Evolutionary conservation across 2,329 filamentous ascomycete species (phyloP).

Genomic region (Trichoderma afroharzianum): DNA sequence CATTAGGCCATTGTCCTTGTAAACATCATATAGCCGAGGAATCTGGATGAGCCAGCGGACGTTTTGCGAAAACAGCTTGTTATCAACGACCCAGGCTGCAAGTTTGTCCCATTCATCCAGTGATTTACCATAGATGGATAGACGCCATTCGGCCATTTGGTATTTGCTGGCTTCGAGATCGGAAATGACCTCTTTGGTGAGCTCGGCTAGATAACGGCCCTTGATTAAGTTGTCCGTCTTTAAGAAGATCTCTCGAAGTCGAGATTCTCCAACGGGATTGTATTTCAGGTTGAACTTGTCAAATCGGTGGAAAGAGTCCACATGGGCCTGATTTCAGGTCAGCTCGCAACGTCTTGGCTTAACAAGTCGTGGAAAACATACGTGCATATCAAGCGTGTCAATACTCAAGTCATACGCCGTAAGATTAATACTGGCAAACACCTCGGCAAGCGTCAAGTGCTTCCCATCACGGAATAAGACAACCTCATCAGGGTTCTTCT

Average conservation of each 20-base stretch:
- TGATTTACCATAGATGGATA: conserved; percentile 91
- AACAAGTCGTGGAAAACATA: conserved; percentile 41
- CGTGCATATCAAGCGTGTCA: conserved; percentile 98
- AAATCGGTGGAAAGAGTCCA: conserved; percentile 96
- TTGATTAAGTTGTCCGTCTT: conserved; percentile 99
- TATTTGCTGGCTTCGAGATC: conserved; percentile 99
- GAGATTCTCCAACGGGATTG: conserved; percentile 93
- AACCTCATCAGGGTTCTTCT: conserved; percentile 91
- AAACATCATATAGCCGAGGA: conserved; percentile 90
- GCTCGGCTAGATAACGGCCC: conserved; percentile 91
- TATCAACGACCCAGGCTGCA: conserved; percentile 99
- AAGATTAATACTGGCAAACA: conserved; percentile 95
- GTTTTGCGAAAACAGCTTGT: conserved; percentile 97
- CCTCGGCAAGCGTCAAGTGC: conserved; percentile 83
- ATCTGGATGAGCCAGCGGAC: conserved; percentile 97
- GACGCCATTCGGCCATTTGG: conserved; percentile 99
- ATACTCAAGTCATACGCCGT: conserved; percentile 98
- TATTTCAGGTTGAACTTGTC: conserved; percentile 99
- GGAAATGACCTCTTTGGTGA: conserved; percentile 95
- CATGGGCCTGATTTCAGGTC: conserved; percentile 65
- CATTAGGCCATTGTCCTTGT: conserved; percentile 85
- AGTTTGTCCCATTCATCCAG: conserved; percentile 97
- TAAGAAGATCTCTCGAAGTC: conserved; percentile 93
- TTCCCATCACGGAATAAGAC: conserved; percentile 91
- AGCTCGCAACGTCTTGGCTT: background rate